Conservation (phyloP, 1,284 basidiomycete genomes). For the Leccinum angustisporum region DNA sequence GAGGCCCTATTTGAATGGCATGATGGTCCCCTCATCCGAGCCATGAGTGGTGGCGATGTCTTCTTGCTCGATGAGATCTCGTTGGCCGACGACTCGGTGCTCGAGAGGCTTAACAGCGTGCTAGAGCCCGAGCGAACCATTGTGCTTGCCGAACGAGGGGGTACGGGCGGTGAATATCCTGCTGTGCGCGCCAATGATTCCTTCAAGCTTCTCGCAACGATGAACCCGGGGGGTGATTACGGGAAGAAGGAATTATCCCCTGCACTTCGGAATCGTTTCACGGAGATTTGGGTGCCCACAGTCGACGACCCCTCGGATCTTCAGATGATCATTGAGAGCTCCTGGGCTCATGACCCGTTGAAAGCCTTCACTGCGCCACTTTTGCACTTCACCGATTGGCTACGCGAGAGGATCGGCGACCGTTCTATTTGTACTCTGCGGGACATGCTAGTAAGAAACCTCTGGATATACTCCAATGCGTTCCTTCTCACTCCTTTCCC, state of each 20-base stretch:
- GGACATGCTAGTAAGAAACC: slow-evolving; percentile 77
- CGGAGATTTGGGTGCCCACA: slow-evolving; percentile 97
- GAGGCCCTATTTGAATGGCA: slow-evolving; percentile 95
- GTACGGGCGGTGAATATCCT: slow-evolving; percentile 68
- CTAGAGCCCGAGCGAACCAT: slow-evolving; percentile 89
- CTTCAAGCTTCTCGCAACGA: slow-evolving; percentile 95
- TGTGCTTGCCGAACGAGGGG: slow-evolving; percentile 92
- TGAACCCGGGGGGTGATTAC: slow-evolving; percentile 99
- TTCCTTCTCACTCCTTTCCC: slow-evolving; percentile 16
- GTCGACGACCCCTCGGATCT: slow-evolving; percentile 79
- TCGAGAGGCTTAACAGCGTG: slow-evolving; percentile 96
- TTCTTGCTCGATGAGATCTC: slow-evolving; percentile 98
- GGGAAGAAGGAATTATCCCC: slow-evolving; percentile 99
- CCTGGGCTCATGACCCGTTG: slow-evolving; percentile 69
- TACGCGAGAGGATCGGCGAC: slow-evolving; percentile 67
- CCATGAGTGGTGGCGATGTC: slow-evolving; percentile 86
- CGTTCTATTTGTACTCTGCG: slow-evolving; percentile 75
- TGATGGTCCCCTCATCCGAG: slow-evolving; percentile 91
- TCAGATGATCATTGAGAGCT: slow-evolving; percentile 73
- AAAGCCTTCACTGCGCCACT: slow-evolving; percentile 61
- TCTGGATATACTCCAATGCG: background rate
- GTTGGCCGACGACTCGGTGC: slow-evolving; percentile 95
- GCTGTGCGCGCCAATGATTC: slow-evolving; percentile 61
- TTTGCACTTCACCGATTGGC: slow-evolving; percentile 84
- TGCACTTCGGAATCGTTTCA: slow-evolving; percentile 96